These are phyloP conservation scores for Balansia obtecta DNA, from an alignment of 2,329 filamentous ascomycete species.

Conservation along the genomic window DNA sequence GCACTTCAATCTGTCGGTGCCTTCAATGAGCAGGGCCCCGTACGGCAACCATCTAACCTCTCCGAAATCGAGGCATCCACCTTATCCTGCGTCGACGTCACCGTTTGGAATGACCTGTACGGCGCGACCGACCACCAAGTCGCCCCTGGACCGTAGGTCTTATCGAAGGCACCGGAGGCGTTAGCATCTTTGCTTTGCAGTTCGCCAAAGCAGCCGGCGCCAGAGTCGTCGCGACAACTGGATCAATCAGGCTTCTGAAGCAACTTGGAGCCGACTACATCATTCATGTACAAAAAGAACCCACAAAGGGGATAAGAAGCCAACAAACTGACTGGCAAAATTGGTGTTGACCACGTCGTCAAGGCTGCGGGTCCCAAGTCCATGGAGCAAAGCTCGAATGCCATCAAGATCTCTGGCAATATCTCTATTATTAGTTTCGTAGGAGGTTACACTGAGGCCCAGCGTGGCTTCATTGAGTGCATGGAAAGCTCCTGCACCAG, in stretches of 20 bases:
- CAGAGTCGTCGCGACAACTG: constrained; percentile 36
- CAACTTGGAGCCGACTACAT: constrained; percentile 36
- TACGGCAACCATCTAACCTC: constrained; percentile 46
- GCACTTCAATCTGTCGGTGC: constrained; percentile 53
- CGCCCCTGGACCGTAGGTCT: constrained; percentile 46
- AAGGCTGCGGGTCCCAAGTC: constrained; percentile 34
- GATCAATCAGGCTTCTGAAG: constrained; percentile 27
- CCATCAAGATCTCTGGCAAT: constrained; percentile 32
- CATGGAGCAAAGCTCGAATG: constrained; percentile 30
- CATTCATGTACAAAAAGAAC: constrained; percentile 37
- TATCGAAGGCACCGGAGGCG: constrained; percentile 59
- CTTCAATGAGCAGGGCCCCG: constrained; percentile 57
- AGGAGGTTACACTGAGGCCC: constrained; percentile 14
- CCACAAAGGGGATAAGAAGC: constrained; percentile 33
- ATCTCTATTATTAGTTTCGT: constrained; percentile 29
- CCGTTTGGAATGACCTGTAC: constrained; percentile 54
- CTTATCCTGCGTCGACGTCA: constrained; percentile 47
- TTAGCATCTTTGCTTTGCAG: constrained; percentile 53
- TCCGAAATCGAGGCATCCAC: constrained; percentile 41
- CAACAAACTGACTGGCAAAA: constrained; percentile 28
- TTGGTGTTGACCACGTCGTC: constrained; percentile 33
- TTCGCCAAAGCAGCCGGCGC: constrained; percentile 38
- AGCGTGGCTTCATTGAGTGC: constrained; percentile 23
- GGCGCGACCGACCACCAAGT: constrained; percentile 35
- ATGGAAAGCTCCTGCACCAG: constrained; percentile 24